Evolutionary conservation across 441 rosid species (phyloP).

Genomic region (Populus hybrid): DNA sequence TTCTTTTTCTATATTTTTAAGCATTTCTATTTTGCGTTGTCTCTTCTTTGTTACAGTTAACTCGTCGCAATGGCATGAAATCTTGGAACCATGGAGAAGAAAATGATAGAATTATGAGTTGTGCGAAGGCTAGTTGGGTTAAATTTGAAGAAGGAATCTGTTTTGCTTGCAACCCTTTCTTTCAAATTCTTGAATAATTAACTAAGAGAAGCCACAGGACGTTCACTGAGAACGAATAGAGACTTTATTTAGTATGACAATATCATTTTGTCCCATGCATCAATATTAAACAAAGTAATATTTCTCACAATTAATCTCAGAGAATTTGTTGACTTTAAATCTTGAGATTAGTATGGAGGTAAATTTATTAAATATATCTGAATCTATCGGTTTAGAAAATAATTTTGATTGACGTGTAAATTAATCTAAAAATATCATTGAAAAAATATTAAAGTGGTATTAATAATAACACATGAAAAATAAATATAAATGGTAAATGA

Average conservation of each 20-base stretch:
- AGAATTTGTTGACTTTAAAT: not conserved
- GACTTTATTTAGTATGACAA: not conserved
- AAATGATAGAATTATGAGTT: not conserved
- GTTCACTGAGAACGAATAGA: not conserved
- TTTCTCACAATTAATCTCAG: not conserved
- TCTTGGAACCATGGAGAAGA: not conserved
- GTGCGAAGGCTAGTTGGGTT: too few relatives aligned
- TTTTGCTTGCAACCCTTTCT: not conserved
- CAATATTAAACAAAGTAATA: too few relatives aligned
- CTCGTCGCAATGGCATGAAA: not conserved
- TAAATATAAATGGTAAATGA: too few relatives aligned
- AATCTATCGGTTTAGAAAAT: not conserved
- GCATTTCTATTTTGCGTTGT: too few relatives aligned
- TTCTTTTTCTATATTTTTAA: not conserved
- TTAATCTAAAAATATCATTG: not conserved
- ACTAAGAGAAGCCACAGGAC: not conserved
- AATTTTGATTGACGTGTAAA: not conserved
- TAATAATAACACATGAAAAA: not conserved
- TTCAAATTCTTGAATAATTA: not conserved
- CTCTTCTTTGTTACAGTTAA: not conserved
- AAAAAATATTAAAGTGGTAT: not conserved
- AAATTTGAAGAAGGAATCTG: too few relatives aligned
- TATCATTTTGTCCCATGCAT: not conserved
- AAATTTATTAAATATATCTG: too few relatives aligned
- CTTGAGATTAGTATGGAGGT: not conserved